These are phyloP conservation scores for Raphanus hybrid DNA, from an alignment of 441 rosid species.

Conservation along the genomic window DNA sequence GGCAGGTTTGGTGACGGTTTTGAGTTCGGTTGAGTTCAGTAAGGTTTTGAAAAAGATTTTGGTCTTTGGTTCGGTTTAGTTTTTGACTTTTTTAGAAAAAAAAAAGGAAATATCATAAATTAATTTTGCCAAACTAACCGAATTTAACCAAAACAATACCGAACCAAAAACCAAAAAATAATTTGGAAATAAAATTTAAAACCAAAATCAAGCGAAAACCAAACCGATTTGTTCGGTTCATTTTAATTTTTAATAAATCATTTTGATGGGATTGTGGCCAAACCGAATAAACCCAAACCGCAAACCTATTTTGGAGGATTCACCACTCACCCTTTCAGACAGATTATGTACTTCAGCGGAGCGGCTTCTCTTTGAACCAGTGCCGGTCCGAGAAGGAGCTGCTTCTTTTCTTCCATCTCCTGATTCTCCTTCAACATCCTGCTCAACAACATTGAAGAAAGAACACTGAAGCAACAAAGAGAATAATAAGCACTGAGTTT, in stretches of 20 bases:
- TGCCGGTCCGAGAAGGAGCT: slow-evolving; percentile 47
- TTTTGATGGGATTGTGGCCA: too few species aligned
- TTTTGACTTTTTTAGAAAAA: not conserved
- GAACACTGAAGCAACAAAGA: not conserved
- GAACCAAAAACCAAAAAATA: too few species aligned
- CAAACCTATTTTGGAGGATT: not conserved
- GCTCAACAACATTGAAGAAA: slow-evolving; percentile 22
- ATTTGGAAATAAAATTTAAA: too few species aligned
- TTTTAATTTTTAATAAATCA: too few species aligned
- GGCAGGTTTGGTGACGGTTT: not conserved
- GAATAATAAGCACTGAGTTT: not conserved
- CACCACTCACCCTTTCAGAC: slow-evolving; percentile 80
- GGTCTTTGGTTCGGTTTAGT: not conserved
- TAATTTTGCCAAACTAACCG: not conserved
- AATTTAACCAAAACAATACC: not conserved
- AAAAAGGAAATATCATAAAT: not conserved
- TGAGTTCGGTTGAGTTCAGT: not conserved
- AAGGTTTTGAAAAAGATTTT: not conserved
- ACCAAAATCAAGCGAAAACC: too few species aligned
- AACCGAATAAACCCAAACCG: not conserved
- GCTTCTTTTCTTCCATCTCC: slow-evolving; percentile 54
- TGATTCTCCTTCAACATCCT: slow-evolving; percentile 83
- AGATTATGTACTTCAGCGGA: slow-evolving; percentile 95
- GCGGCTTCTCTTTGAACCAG: slow-evolving; percentile 77
- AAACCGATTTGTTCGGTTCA: too few species aligned